Base-by-base conservation (phyloP, 164 flowering plant species). In the Nelumbo lutea region DNA sequence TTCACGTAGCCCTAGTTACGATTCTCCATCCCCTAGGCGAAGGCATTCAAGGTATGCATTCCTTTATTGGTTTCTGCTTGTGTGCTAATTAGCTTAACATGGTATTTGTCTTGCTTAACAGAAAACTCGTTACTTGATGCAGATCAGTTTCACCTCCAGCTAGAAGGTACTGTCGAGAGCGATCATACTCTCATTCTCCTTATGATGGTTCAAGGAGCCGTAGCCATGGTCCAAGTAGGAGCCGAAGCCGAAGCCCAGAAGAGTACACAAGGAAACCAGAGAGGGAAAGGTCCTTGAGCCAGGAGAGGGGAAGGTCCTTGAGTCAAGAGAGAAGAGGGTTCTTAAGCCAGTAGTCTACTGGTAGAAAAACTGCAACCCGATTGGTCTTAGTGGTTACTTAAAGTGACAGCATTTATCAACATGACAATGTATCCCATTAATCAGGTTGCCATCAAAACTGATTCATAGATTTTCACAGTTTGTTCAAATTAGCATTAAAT, bases 91-190 rank as follows among this genome's bases (percentile, higher is more conserved):
- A 9, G 41, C 7, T 62, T 1, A 39, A 14, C 27, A 27, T 3
- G 59, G 5, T 8, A 5, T 42, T 59, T 10, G 2, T 3, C 5
- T n/a, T 39, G 7, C n/a, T 9, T 44, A 2, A 39, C 40, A 6
- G 7, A 5, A 39, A 8, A 3, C 3, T 15, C 38, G 41, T 58
- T 45, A 42, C 7, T 15, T 6, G 27, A 3, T 7, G 9, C 81
- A 84, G 91, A 79, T 87, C 89, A 14, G 61, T 79, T 60, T 86
- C 93, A 3, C 88, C 90, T 9, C 73, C 70, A 43, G 85, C 75
- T 4, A 65, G 78, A 48, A 88, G 82, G 77, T 73, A 83, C 61
- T 43, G 13, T 59, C 70, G 85, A 57, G 81, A 50, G 41, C 70
- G 77, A 68, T 80, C 85, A 11, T 80, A 77, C 66, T 81, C 85